phyloP scores from a whole-genome alignment of 345 rosid species.

The Sonneratia alba region DNA sequence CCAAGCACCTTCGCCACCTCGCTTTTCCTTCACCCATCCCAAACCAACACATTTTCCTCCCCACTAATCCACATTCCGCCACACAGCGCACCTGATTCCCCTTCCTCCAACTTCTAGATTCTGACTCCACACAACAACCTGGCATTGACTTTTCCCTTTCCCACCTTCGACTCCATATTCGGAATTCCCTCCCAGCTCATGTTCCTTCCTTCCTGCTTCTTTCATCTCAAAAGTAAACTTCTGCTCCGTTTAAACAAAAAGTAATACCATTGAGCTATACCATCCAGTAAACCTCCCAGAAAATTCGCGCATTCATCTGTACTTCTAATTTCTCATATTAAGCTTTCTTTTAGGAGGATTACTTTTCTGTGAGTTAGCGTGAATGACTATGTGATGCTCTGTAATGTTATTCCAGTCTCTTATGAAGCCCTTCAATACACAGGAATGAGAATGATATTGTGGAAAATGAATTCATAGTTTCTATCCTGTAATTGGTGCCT shows the following conservation, averaged over 20 bases:
- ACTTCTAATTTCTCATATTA: neutral
- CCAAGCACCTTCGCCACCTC: conserved; percentile 6
- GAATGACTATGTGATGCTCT: neutral
- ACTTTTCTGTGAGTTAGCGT: neutral
- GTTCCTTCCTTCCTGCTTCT: conserved; percentile 3
- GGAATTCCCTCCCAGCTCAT: conserved; percentile 36
- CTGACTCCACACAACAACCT: conserved; percentile 18
- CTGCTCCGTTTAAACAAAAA: conserved; percentile 17
- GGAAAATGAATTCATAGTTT: neutral
- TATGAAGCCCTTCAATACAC: neutral
- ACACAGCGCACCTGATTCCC: conserved; percentile 8
- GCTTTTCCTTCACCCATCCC: neutral
- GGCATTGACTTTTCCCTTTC: conserved; percentile 25
- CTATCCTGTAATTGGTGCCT: neutral
- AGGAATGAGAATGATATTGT: neutral
- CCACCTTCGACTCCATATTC: conserved; percentile 26
- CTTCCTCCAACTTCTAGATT: conserved; percentile 13
- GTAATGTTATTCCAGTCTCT: neutral
- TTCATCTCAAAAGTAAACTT: conserved; percentile 12
- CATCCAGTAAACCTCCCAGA: neutral
- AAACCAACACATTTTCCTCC: neutral
- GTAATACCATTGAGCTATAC: neutral
- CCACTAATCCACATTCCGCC: conserved; percentile 11
- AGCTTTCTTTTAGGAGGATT: neutral
- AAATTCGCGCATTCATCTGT: neutral